Percentiles rank a stretch among this genome's conserved stretches.
Evolutionary conservation across 1,139 yeast species (phyloP).

Genomic region (Waltiozyma sp.): DNA sequence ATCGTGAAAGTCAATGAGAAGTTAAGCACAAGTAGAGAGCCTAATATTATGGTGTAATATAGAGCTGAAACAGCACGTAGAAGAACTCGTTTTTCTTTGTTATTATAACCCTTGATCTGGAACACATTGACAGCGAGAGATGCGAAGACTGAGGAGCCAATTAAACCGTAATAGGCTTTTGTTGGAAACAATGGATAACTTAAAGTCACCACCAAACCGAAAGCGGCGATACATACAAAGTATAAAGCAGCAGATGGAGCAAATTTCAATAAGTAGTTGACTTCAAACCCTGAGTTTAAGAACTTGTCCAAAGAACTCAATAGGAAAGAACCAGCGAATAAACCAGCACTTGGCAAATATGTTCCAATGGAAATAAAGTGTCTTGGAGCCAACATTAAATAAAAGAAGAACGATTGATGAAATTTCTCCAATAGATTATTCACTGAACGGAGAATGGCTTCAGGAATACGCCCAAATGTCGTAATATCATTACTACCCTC

Average conservation of each 20-base stretch:
- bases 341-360: slow-evolving; percentile 77
- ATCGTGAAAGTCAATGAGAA: slow-evolving; percentile 69
- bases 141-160: slow-evolving; percentile 9
- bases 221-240: slow-evolving; percentile 8
- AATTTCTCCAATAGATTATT: slow-evolving; percentile 90
- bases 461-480: slow-evolving; percentile 83
- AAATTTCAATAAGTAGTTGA: slow-evolving; percentile 4
- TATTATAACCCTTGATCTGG: slow-evolving; percentile 1
- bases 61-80: slow-evolving; percentile 36
- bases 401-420: slow-evolving; percentile 94
- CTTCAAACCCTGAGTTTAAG: slow-evolving; percentile 26
- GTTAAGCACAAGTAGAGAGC: slow-evolving; percentile 71
- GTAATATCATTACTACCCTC: slow-evolving; percentile 49
- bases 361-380: slow-evolving; percentile 89
- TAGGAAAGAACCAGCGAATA: slow-evolving; percentile 61
- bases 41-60: slow-evolving; percentile 56
- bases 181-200: slow-evolving; percentile 6
- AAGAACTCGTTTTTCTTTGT: slow-evolving; percentile 11
- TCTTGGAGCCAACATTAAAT: slow-evolving; percentile 67
- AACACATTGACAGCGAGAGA: slow-evolving; percentile 13
- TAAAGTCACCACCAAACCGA: not conserved
- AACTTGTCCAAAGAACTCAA: slow-evolving; percentile 56
- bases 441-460: slow-evolving; percentile 77
- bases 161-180: slow-evolving; percentile 2
- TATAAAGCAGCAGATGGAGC: slow-evolving; percentile 17